phyloP scores from a whole-genome alignment of 2,329 filamentous ascomycete genomes.

The Verticillium klebahnii region DNA sequence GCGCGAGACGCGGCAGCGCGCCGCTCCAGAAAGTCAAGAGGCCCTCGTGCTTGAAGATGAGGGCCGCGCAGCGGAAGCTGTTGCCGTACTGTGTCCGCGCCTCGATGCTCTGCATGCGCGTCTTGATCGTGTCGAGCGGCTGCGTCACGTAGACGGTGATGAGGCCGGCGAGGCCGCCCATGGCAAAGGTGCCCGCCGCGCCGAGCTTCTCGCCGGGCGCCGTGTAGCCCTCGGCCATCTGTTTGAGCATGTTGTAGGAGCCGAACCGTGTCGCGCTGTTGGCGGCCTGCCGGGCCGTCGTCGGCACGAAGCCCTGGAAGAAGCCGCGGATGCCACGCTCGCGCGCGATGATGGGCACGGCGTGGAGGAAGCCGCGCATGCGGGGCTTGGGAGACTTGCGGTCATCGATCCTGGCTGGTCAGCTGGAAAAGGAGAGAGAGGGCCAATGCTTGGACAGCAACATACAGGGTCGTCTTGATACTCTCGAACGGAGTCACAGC shows the following conservation, averaged over 20 bases:
- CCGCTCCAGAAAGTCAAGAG: conserved; percentile 91
- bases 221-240: conserved; percentile 86
- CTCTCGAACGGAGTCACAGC: conserved; percentile 97
- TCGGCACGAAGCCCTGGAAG: conserved; percentile 95
- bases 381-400: conserved; percentile 80
- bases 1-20: conserved; percentile 76
- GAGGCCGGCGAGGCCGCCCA: conserved; percentile 82
- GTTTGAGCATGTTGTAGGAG: conserved; percentile 84
- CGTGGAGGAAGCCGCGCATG: conserved; percentile 88
- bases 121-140: conserved; percentile 90
- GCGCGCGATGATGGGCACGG: conserved; percentile 77
- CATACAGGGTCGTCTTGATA: conserved; percentile 90
- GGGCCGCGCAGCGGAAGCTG: conserved; percentile 73
- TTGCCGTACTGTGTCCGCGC: conserved; percentile 78
- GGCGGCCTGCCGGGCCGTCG: conserved; percentile 88
- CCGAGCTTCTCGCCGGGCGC: conserved; percentile 94
- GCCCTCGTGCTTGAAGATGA: conserved; percentile 87
- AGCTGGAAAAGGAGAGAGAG: not conserved
- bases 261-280: conserved; percentile 92
- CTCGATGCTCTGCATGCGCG: conserved; percentile 94
- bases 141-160: conserved; percentile 82
- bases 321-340: conserved; percentile 89
- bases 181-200: conserved; percentile 79
- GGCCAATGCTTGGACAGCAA: conserved; percentile 8
- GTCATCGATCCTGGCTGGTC: conserved; percentile 74